Evolutionary conservation across 805 yeast species (phyloP).

Genomic region (Pichia nanzhaoensis): DNA sequence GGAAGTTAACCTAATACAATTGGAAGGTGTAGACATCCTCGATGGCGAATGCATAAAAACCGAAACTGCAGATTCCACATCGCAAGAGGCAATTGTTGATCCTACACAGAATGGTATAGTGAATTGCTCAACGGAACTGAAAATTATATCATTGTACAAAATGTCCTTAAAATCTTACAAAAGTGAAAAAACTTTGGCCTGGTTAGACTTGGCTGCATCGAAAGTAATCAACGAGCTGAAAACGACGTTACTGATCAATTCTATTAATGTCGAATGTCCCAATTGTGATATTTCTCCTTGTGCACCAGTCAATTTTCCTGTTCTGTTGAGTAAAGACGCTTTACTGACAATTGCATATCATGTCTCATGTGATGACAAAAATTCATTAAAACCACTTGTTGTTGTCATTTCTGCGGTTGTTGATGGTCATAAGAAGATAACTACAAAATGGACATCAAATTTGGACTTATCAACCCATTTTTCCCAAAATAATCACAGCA

Average conservation of each 20-base stretch:
- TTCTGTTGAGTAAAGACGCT: slow-evolving; percentile 20
- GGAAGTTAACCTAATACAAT: slow-evolving; percentile 8
- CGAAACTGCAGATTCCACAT: background rate
- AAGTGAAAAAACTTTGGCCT: slow-evolving; percentile 23
- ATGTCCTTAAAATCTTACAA: slow-evolving; percentile 24
- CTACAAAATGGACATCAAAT: slow-evolving; percentile 34
- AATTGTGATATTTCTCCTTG: slow-evolving; percentile 23
- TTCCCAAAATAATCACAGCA: slow-evolving; percentile 4
- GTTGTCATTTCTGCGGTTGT: slow-evolving; percentile 21
- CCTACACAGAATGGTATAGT: slow-evolving; percentile 10
- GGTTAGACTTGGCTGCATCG: slow-evolving; percentile 22
- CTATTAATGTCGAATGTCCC: slow-evolving; percentile 16
- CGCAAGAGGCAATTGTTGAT: background rate
- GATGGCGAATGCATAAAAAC: background rate
- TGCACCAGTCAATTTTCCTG: slow-evolving; percentile 25
- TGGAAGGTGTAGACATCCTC: slow-evolving; percentile 14
- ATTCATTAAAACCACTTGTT: slow-evolving; percentile 23
- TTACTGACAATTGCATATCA: slow-evolving; percentile 23
- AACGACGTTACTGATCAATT: slow-evolving; percentile 12
- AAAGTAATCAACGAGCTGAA: slow-evolving; percentile 13
- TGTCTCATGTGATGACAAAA: slow-evolving; percentile 23
- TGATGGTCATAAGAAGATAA: slow-evolving; percentile 17
- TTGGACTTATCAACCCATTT: slow-evolving; percentile 24
- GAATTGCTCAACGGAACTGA: slow-evolving; percentile 1
- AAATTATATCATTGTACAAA: slow-evolving; percentile 23